Evolutionary conservation across 192 early-diverging fungal genomes (phyloP), one percentile per base, ranked within the genome.

Genomic region (Backusella tuberculispora): DNA sequence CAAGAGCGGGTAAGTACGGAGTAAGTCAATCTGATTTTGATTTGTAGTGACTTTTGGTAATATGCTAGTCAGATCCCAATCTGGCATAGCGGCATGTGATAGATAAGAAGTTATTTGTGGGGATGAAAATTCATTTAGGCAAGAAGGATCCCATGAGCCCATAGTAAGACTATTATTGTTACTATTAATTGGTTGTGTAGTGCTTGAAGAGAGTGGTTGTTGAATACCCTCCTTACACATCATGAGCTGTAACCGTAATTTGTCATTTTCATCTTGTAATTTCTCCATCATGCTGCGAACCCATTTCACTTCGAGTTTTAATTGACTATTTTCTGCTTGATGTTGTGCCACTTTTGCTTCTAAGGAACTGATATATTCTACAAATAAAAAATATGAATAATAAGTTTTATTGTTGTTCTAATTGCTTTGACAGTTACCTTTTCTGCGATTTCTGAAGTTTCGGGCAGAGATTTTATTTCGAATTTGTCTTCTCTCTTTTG

Each of bases 381-480:
- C 56, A 72, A 69, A 66, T 45, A 65, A n/a, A 53, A 40, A 68
- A 68, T 34, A 48, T 48, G 17, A 40, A n/a, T 72, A 72, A 29
- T 21, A 38, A 12, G 10, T 45, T 48, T 13, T 10, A 43, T 40
- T 2, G 15, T 47, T 15, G 6, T 29, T 40, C 7, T 40, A 9
- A 19, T 24, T 71, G 29, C 19, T 38, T n/a, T 43, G 37, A 21
- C 19, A 34, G 10, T 44, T 83, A 89, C 85, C 94, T 86, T 96
- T 96, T 85, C 93, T 87, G 66, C 94, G 87, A 53, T 90, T 86
- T 50, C 94, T 86, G 80, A 96, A 96, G 81, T 94, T 94, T 76
- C 93, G 84, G 21, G 94, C 94, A 21, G 91, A 93, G 42, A 96
- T 90, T 77, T 96, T 96, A 85, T 96, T 96, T 66, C 94, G 85